These are phyloP conservation scores for Blastomyces gilchristii DNA, from an alignment of 2,329 filamentous ascomycete genomes.

Conservation along the genomic window DNA sequence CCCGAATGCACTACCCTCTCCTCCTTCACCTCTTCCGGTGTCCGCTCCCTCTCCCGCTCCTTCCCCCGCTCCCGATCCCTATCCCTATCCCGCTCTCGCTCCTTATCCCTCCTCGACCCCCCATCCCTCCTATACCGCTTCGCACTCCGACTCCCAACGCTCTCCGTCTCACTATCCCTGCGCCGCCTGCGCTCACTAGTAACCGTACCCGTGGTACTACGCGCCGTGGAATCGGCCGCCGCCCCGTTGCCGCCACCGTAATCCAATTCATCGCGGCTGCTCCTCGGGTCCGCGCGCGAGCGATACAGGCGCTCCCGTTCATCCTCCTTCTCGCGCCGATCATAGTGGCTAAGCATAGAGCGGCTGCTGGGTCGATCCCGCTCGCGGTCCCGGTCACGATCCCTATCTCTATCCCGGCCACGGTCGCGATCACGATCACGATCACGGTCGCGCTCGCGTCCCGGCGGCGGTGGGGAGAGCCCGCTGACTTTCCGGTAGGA, in stretches of 20 bases:
- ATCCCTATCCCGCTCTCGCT: conserved; percentile 23
- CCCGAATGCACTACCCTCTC: conserved; percentile 57
- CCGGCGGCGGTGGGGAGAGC: conserved; percentile 41
- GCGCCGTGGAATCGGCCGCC: conserved; percentile 25
- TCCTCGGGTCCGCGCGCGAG: conserved; percentile 66
- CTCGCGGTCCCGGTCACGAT: conserved; percentile 35
- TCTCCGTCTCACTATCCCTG: conserved; percentile 65
- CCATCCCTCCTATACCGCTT: conserved; percentile 46
- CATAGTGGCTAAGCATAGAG: conserved; percentile 32
- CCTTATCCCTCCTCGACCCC: conserved; percentile 26
- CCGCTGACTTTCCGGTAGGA: conserved; percentile 77
- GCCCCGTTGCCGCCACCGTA: conserved; percentile 60
- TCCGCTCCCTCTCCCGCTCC: conserved; percentile 28
- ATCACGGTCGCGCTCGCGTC: conserved; percentile 28
- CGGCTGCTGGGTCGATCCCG: conserved; percentile 34
- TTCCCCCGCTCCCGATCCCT: conserved; percentile 24
- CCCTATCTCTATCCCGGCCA: conserved; percentile 20
- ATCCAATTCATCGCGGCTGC: conserved; percentile 76
- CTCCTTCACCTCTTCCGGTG: conserved; percentile 31
- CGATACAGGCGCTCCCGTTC: conserved; percentile 83
- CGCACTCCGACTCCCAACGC: conserved; percentile 47
- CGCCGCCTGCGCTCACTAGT: conserved; percentile 61
- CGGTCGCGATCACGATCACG: conserved; percentile 30
- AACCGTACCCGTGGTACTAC: conserved; percentile 42
- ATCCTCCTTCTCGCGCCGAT: conserved; percentile 77